Percentiles rank a stretch among this genome's conserved stretches.
These are phyloP conservation scores for Coriaria nepalensis DNA, from an alignment of 306 rosid species.

Conservation along the genomic window DNA sequence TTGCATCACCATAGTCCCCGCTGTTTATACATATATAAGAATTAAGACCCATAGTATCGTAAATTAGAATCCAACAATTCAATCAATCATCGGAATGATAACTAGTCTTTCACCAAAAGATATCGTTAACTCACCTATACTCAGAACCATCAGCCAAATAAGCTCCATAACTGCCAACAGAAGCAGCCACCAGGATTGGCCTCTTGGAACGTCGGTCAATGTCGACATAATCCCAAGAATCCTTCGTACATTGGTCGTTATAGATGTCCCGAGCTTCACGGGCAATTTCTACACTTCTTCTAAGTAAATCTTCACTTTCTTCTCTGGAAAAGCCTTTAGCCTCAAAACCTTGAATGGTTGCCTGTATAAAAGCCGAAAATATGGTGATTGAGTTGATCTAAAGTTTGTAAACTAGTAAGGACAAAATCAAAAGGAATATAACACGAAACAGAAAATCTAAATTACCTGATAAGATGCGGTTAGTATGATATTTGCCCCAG, in stretches of 20 bases:
- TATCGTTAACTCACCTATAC: constrained; percentile 17
- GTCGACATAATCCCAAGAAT: constrained; percentile 33
- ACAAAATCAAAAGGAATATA: no score
- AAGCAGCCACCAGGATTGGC: constrained; percentile 70
- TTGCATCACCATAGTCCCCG: constrained; percentile 59
- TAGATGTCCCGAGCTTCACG: constrained; percentile 61
- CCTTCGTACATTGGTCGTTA: constrained; percentile 40
- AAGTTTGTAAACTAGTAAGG: no score
- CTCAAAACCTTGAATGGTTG: constrained; percentile 82
- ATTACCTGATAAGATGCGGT: constrained; percentile 89
- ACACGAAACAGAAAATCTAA: neutral
- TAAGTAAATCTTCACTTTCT: constrained; percentile 47
- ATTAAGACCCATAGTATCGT: no score
- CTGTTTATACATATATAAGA: no score
- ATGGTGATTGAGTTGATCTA: no score
- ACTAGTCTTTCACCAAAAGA: no score
- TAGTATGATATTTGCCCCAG: constrained; percentile 75
- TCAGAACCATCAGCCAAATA: constrained; percentile 55
- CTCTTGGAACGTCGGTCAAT: constrained; percentile 21
- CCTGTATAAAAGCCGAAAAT: no score
- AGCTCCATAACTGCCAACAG: constrained; percentile 91
- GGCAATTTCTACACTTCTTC: constrained; percentile 75
- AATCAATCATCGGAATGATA: no score
- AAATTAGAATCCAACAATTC: no score
- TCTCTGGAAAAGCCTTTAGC: constrained; percentile 63